Conservation (phyloP, 345 rosid genomes). For the Citrus hindsii region DNA sequence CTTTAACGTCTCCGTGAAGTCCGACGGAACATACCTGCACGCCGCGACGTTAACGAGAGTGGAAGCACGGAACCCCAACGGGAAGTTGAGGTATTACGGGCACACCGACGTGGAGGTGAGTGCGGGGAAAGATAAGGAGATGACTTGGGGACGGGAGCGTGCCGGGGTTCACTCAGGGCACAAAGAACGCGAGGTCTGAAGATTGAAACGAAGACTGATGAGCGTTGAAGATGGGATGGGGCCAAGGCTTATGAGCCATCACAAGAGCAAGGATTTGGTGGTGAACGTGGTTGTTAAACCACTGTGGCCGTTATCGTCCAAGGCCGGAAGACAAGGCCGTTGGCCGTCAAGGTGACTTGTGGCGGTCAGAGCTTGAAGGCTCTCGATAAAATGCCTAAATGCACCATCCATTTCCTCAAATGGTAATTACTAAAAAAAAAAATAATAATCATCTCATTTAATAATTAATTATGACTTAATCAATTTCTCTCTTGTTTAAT, state of each 20-base stretch:
- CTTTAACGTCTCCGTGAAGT: conserved; percentile 39
- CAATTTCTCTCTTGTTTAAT: too few species aligned
- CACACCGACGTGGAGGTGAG: conserved; percentile 35
- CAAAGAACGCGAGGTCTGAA: conserved; percentile 49
- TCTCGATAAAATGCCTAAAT: conserved; percentile 55
- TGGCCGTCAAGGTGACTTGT: conserved; percentile 51
- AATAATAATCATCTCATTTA: too few species aligned
- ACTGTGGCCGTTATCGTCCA: conserved; percentile 44
- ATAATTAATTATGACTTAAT: too few species aligned
- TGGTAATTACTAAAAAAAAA: conserved; percentile 36
- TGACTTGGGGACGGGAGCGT: conserved; percentile 35
- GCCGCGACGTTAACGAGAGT: conserved; percentile 45
- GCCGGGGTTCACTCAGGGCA: conserved; percentile 41
- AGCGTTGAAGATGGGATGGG: conserved; percentile 38
- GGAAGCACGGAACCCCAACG: conserved; percentile 65
- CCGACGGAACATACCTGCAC: conserved; percentile 54
- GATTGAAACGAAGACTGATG: conserved; percentile 38
- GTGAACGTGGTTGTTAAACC: conserved; percentile 52
- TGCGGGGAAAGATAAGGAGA: conserved; percentile 31
- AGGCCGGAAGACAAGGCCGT: conserved; percentile 46
- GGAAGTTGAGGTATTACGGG: conserved; percentile 46
- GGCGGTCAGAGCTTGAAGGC: conserved; percentile 44
- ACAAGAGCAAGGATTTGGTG: conserved; percentile 35
- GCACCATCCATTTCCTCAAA: conserved; percentile 50
- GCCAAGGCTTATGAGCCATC: conserved; percentile 30